Evolutionary conservation across 345 rosid genomes (phyloP), one percentile per base, ranked within the genome.

Genomic region (Eucalyptus microcorys): DNA sequence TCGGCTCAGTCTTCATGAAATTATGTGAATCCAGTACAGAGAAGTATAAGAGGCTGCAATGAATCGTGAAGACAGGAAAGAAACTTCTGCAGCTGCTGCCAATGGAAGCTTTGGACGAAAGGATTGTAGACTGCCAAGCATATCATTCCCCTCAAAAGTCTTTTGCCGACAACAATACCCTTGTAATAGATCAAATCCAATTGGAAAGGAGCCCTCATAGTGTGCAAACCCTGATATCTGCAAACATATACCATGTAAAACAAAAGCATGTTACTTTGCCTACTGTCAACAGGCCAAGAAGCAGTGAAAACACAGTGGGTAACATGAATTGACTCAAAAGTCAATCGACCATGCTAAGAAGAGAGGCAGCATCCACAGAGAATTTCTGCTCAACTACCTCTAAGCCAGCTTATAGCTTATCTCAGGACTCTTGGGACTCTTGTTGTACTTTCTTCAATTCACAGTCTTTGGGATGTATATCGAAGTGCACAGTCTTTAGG

Each of bases 21-120:
- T 37, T 48, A 89, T 79, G 89, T 53, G 93, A 91, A 88, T 89
- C 66, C 83, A 61, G 89, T 87, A 90, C 91, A 89, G 91, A 89
- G 92, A 88, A 91, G 68, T 89, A 89, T 90, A 94, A 92, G 96
- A 94, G 50, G 92, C 94, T 89, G 93, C 91, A 86, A 96, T 87
- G 90, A 94, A 95, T 90, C 94, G 95, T 47, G 94, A 93, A 88
- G 96, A 90, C 57, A 93, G 88, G 87, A 88, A 57, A 91, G 97
- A 94, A 90, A 90, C 88, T 90, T 94, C 97, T 89, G 91, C 93
- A 14, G 90, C 83, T 76, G 88, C 89, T 86, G 89, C 92, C 91
- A 90, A 81, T 80, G 93, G 90, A 47, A 90, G 90, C 91, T 93
- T 92, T 88, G 87, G 86, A 89, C 92, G 89, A 92, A 87, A 81